phyloP scores from a whole-genome alignment of 2,329 filamentous ascomycete species.

The Hypoxylon sp. region DNA sequence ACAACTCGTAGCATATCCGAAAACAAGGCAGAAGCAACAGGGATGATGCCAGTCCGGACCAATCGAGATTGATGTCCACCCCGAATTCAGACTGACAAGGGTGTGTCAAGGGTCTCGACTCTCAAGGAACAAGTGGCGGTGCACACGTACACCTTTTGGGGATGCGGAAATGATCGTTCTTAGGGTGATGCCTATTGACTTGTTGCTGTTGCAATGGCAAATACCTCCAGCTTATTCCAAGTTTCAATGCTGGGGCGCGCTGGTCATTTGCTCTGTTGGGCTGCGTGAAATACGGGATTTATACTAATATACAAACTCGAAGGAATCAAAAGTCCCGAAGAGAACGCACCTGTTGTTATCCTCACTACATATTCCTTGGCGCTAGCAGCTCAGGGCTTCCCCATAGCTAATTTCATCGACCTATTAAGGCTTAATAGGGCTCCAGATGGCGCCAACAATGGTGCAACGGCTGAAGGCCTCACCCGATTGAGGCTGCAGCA shows the following conservation, averaged over 20 bases:
- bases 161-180: constrained; percentile 44
- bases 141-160: constrained; percentile 43
- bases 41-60: constrained; percentile 31
- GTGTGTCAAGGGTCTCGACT: constrained; percentile 18
- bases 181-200: constrained; percentile 27
- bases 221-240: constrained; percentile 18
- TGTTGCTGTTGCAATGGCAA: constrained; percentile 18
- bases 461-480: constrained; percentile 15
- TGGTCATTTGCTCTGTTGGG: constrained; percentile 8
- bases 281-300: constrained; percentile 3
- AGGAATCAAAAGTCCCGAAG: constrained; percentile 6
- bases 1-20: constrained; percentile 36
- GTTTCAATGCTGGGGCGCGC: constrained; percentile 19
- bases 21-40: constrained; percentile 48
- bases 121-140: constrained; percentile 48
- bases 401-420: constrained; percentile 29
- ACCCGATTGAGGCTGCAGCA: not conserved
- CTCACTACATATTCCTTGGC: constrained; percentile 7
- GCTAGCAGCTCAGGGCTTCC: constrained; percentile 22
- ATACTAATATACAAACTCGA: constrained; percentile 10
- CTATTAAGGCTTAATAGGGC: constrained; percentile 26
- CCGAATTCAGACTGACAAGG: constrained; percentile 37
- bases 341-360: not conserved
- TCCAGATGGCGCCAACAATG: constrained; percentile 18
- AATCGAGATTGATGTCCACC: constrained; percentile 35